Evolutionary conservation across 768 basidiomycete genomes (phyloP), one percentile per base, ranked within the genome.

Genomic region (Leccinum truebloodii): DNA sequence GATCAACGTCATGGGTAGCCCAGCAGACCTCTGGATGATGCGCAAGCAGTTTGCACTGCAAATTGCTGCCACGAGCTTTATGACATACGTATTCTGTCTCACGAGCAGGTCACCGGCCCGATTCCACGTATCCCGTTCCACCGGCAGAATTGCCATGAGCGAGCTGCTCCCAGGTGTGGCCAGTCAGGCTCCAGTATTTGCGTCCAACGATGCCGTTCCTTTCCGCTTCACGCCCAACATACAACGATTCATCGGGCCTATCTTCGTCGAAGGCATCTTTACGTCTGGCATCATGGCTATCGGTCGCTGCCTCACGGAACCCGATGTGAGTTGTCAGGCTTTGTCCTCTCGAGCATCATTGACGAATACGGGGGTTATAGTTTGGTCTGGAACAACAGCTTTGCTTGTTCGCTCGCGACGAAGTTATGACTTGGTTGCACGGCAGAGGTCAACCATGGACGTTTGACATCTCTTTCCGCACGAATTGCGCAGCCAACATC

Each of bases 161-260:
- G 97, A 99, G 69, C 78, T 97, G 34, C 78, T 96, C 20, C 95
- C 96, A 48, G 86, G 94, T 48, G 71, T 76, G 58, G 65, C 71
- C 59, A 67, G 75, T 59, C 75, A 74, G 80, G 59, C 88, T 81
- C 71, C 86, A 2, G 74, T 90, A 48, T 90, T 94, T 69, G 83
- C 84, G 14, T 90, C 91, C 18, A 86, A 79, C 65, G 97, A 99
- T 67, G 81, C 87, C 3, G 94, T 98, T 5, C 97, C 97, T 1
- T 99, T 99, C 90, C 89, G 97, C 39, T 86, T 96, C 64, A 98
- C 97, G 4, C 95, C 95, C 4, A 98, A 97, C 75, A 85, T 99
- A 79, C 97, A 99, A 75, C 82, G 84, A 63, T 95, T 99, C 78
- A 76, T 98, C 39, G 94, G 93, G 1, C 89, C 91, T 2, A 83